These are phyloP conservation scores for Neurospora sp. DNA, from an alignment of 495 filamentous ascomycete genomes.

Conservation along the genomic window DNA sequence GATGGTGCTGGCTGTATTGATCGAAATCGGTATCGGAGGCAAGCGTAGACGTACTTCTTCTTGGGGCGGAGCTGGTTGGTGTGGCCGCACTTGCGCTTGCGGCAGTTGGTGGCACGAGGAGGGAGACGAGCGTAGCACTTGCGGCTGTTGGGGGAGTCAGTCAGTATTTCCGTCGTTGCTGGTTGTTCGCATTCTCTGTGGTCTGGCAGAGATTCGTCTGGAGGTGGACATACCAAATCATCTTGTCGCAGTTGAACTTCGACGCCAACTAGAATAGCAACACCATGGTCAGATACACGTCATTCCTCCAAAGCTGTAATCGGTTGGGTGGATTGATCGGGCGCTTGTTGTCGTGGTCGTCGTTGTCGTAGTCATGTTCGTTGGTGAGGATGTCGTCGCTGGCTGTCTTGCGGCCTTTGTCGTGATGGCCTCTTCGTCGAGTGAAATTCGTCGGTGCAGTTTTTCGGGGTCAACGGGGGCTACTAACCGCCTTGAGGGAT, in stretches of 20 bases:
- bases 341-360: neutral
- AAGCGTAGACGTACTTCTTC: conserved; percentile 62
- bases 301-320: neutral
- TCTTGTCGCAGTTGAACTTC: conserved; percentile 99
- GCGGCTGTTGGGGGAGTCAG: conserved; percentile 36
- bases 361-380: neutral
- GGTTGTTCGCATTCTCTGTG: accelerated
- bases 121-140: conserved; percentile 99
- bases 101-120: conserved; percentile 97
- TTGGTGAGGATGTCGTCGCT: neutral
- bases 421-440: neutral
- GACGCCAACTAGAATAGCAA: conserved; percentile 47
- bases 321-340: neutral
- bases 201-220: neutral
- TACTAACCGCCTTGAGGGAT: neutral
- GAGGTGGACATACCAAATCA: conserved; percentile 54
- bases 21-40: neutral
- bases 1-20: neutral
- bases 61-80: conserved; percentile 99
- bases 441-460: neutral
- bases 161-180: neutral
- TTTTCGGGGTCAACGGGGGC: neutral
- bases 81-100: conserved; percentile 99
- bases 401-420: neutral
- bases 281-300: neutral